Evolutionary conservation across 306 rosid species (phyloP), one percentile per base, ranked within the genome.

Genomic region (Cicer cuneatum): DNA sequence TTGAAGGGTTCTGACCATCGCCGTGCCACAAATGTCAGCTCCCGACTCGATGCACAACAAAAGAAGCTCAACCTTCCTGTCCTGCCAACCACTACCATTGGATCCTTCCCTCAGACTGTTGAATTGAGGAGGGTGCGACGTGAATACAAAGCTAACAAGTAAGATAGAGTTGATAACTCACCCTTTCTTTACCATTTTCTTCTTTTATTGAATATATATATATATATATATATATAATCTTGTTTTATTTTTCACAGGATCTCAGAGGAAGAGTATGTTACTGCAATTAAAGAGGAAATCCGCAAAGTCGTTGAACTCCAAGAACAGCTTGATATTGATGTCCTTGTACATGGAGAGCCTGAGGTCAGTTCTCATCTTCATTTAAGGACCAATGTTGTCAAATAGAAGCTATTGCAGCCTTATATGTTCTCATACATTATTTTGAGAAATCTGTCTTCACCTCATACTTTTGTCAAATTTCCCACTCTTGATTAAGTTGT

Each of bases 1-100:
- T 86, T 92, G 96, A 92, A 84, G 88, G 96, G 87, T 43, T 92
- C 96, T 78, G 97, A 92, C 47, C 97, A 92, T 69, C 97, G 92
- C 9, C 92, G 97, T 41, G 90, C 84, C 19, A 91, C 93, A 5
- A 91, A 89, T 85, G 97, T 92, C 54, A 85, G 88, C 33, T 45
- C 93, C 52, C 88, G 97, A 85, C 81, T 92, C 66, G 97, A 92
- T 75, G 86, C 96, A 51, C 97, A 92, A 41, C 97, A 89, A 69
- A 92, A 88, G 90, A 89, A 92, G 84, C 93, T 92, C 69, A 92
- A 92, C 88, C 96, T 92, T 74, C 97, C 97, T 69, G 49, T 88
- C 77, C 93, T 92, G 18, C 97, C 97, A 69, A 92, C 96, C 12
- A 92, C 97, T 71, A 92, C 97, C 18, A 91, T 91, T 79, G 97